phyloP scores from a whole-genome alignment of 169 alveolate species.

The Eimeria falciformis region DNA sequence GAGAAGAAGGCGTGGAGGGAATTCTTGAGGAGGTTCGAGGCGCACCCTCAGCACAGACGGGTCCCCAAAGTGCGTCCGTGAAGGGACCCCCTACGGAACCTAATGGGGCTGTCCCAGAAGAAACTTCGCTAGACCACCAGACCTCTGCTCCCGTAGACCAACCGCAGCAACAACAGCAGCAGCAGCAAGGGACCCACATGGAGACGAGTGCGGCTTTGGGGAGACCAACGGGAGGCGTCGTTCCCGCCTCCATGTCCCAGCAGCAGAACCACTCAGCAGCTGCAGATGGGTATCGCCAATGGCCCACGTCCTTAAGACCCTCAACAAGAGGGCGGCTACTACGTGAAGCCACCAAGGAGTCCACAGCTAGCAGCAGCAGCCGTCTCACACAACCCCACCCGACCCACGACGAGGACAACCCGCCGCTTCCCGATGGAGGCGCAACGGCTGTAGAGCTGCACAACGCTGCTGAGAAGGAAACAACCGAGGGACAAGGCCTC shows the following conservation, averaged over 20 bases:
- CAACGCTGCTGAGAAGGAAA: background rate
- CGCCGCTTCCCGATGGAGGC: background rate
- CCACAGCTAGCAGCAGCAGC: background rate
- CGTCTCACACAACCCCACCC: constrained; percentile 30
- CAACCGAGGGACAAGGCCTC: background rate
- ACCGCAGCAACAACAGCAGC: constrained; percentile 22
- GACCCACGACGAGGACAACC: background rate
- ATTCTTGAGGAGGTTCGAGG: constrained; percentile 43
- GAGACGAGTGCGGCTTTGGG: background rate
- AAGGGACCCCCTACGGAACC: background rate
- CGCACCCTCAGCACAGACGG: background rate
- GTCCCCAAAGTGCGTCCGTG: background rate
- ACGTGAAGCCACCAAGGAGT: background rate
- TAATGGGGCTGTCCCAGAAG: background rate
- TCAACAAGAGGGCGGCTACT: background rate
- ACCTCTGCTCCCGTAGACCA: background rate
- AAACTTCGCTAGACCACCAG: background rate
- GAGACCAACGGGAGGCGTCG: background rate
- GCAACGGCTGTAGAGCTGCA: background rate
- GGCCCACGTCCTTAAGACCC: background rate
- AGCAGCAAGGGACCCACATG: background rate
- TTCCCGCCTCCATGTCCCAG: background rate
- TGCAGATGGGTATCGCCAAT: constrained; percentile 7
- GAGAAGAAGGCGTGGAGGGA: constrained; percentile 72
- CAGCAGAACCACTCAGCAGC: background rate